Evolutionary conservation across 2,329 filamentous ascomycete genomes (phyloP).

Genomic region (Fusarium xyrophilum): DNA sequence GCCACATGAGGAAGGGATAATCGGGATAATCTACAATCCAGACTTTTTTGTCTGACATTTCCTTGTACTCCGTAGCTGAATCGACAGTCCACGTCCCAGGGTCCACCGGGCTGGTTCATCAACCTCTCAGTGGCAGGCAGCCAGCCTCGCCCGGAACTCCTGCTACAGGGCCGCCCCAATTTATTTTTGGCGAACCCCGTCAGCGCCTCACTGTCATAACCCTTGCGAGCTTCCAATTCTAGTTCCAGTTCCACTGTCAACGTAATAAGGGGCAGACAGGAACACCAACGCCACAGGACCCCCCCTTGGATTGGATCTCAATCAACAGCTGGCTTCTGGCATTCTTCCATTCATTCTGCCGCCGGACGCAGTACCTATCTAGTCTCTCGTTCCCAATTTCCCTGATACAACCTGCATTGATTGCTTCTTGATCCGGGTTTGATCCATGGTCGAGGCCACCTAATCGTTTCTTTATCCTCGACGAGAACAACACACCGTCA

Average conservation of each 20-base stretch:
- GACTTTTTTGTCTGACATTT: conserved; percentile 24
- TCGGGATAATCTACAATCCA: conserved; percentile 33
- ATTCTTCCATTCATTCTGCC: conserved; percentile 37
- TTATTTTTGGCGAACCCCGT: conserved; percentile 30
- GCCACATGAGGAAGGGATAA: conserved; percentile 18
- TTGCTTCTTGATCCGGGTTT: conserved; percentile 20
- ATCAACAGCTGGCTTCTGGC: conserved; percentile 36
- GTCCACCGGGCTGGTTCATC: background rate
- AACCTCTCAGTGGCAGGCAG: background rate
- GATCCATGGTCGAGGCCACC: conserved; percentile 35
- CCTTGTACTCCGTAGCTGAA: background rate
- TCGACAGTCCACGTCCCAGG: background rate
- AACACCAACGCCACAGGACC: conserved; percentile 38
- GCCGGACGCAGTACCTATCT: conserved; percentile 29
- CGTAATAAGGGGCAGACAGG: conserved; percentile 35
- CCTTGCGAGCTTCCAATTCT: conserved; percentile 33
- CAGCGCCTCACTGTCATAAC: conserved; percentile 32
- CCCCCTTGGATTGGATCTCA: conserved; percentile 34
- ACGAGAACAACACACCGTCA: conserved; percentile 14
- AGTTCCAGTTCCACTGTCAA: conserved; percentile 24
- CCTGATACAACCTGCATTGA: conserved; percentile 19
- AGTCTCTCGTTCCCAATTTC: conserved; percentile 25
- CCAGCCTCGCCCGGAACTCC: conserved; percentile 12
- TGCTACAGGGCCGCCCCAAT: conserved; percentile 20
- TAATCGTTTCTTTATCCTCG: conserved; percentile 20